phyloP scores from a whole-genome alignment of 768 basidiomycete species.

The Coprinellus aureogranulatus region DNA sequence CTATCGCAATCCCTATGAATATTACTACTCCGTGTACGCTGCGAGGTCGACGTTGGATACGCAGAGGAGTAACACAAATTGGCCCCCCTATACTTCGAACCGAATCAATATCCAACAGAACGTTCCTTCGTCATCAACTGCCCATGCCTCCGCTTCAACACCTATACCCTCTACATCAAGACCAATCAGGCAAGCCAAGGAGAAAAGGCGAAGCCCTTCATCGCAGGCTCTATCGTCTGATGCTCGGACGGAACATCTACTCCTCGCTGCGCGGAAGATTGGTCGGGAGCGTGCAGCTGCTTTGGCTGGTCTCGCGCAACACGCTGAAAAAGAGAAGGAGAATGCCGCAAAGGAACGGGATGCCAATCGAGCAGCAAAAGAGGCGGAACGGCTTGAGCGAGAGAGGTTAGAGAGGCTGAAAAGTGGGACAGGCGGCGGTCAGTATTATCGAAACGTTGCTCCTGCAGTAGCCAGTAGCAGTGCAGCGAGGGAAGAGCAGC shows the following conservation, averaged over 20 bases:
- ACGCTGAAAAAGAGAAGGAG: conserved; percentile 36
- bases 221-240: conserved; percentile 42
- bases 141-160: conserved; percentile 4
- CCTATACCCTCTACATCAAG: conserved; percentile 1
- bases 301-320: conserved; percentile 49
- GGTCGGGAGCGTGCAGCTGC: conserved; percentile 59
- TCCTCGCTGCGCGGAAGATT: conserved; percentile 68
- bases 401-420: conserved; percentile 27
- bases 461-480: no score
- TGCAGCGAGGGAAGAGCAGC: background rate
- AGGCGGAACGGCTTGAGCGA: conserved; percentile 27
- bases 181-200: background rate
- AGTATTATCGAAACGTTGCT: conserved; percentile 17
- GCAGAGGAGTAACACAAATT: no score
- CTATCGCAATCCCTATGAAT: conserved; percentile 4
- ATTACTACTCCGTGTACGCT: background rate
- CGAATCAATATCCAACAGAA: background rate
- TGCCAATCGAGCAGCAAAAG: conserved; percentile 21
- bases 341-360: conserved; percentile 29
- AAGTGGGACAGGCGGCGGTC: conserved; percentile 16
- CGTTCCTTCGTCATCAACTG: background rate
- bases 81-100: background rate
- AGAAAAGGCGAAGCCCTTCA: background rate
- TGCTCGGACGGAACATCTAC: conserved; percentile 67
- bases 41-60: no score